Percentiles rank a stretch among this genome's conserved stretches.
Conservation (phyloP, 306 rosid genomes). For the apple (Malus domestica) region ASM211411v1 NC_041797.1:233501-234000, state of each 20-base stretch:
- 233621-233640: constrained; percentile 75
- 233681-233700: constrained; percentile 45
- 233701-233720: constrained; percentile 41
- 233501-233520: not conserved
- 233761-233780: constrained; percentile 85
- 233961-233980: constrained; percentile 54
- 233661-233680: constrained; percentile 70
- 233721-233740: constrained; percentile 78
- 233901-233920: constrained; percentile 84
- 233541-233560: constrained; percentile 71
- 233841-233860: constrained; percentile 34
- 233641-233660: constrained; percentile 79
- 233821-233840: constrained; percentile 43
- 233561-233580: constrained; percentile 77
- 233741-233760: constrained; percentile 82
- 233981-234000: constrained; percentile 57
- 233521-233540: constrained; percentile 52
- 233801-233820: constrained; percentile 48
- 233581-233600: constrained; percentile 88
- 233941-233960: constrained; percentile 59
- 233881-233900: constrained; percentile 81
- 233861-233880: constrained; percentile 64
- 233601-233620: constrained; percentile 83
- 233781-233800: constrained; percentile 82
- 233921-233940: constrained; percentile 82